Base-by-base conservation (phyloP, 108 stramenopile species). In the Pseudonitzschia multiseries region DNA sequence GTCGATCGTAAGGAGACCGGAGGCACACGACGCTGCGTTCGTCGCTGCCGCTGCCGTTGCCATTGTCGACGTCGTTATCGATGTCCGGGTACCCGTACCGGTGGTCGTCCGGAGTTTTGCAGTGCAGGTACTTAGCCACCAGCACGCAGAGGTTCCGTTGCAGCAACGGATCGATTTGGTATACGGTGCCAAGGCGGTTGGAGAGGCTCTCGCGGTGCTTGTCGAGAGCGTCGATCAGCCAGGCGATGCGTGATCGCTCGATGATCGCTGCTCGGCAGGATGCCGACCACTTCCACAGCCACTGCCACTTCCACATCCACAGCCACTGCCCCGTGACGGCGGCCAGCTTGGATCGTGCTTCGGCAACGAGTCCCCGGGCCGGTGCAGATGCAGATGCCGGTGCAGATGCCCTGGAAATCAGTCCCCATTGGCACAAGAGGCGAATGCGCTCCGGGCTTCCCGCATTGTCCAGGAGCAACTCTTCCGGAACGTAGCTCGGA, bases 371-470 rank as follows among this genome's bases (percentile, higher is more conserved):
- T n/a, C n/a, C n/a, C n/a, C n/a, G n/a, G n/a, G n/a, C n/a, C n/a
- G n/a, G n/a, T n/a, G n/a, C n/a, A n/a, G n/a, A n/a, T n/a, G n/a
- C n/a, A n/a, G n/a, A n/a, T n/a, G n/a, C n/a, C n/a, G n/a, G n/a
- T n/a, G n/a, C n/a, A n/a, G n/a, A n/a, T n/a, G n/a, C 46, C 57
- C 17, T 59, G 28, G 28, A 13, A 20, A 63, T 36, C n/a, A 63
- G 15, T 36, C 62, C 62, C 62, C 62, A 63, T 12, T 63, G 62
- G 41, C 62, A 63, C 29, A 63, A 22, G 13, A 42, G 9, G 2
- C 40, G 21, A 20, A 63, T 29, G 21, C 62, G 62, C n/a, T 63
- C 62, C 8, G 62, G 15, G n/a, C 62, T 63, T 18, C 8, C 9
- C 8, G 62, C 3, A 29, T 63, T 12, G 9, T 32, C 8, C n/a